Percentiles rank a stretch among this genome's conserved stretches.
These are phyloP conservation scores for Mariannaea sp. DNA, from an alignment of 2,329 filamentous ascomycete species.

Conservation along the genomic window DNA sequence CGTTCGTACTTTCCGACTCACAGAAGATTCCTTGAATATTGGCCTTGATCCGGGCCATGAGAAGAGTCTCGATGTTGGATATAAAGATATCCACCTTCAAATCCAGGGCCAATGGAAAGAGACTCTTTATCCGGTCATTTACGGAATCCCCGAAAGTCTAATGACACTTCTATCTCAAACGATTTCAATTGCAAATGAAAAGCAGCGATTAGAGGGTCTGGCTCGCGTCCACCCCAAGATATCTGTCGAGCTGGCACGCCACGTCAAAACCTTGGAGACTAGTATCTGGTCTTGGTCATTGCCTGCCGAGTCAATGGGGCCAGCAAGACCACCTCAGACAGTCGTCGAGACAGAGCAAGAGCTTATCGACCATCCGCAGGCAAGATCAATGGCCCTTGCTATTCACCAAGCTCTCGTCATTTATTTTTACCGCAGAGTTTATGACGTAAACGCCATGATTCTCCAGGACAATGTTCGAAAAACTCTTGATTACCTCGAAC, in stretches of 20 bases:
- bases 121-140: conserved; percentile 51
- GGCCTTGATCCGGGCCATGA: conserved; percentile 37
- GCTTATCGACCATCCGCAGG: conserved; percentile 28
- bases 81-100: conserved; percentile 51
- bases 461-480: conserved; percentile 46
- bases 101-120: conserved; percentile 45
- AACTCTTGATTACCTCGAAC: conserved; percentile 44
- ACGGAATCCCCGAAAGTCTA: conserved; percentile 49
- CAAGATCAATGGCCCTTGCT: conserved; percentile 36
- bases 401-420: conserved; percentile 51
- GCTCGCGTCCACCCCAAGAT: conserved; percentile 30
- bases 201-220: conserved; percentile 37
- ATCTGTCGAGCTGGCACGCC: conserved; percentile 35
- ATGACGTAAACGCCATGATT: conserved; percentile 44
- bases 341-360: conserved; percentile 13
- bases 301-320: conserved; percentile 9
- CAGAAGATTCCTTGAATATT: conserved; percentile 38
- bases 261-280: conserved; percentile 41
- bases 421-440: conserved; percentile 51
- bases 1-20: conserved; percentile 38
- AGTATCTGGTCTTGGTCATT: conserved; percentile 41
- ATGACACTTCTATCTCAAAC: conserved; percentile 48
- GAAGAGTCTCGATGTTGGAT: conserved; percentile 44
- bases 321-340: conserved; percentile 13
- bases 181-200: conserved; percentile 50